phyloP scores from a whole-genome alignment of 2,329 filamentous ascomycete species.

The Fusarium pseudocircinatum region DNA sequence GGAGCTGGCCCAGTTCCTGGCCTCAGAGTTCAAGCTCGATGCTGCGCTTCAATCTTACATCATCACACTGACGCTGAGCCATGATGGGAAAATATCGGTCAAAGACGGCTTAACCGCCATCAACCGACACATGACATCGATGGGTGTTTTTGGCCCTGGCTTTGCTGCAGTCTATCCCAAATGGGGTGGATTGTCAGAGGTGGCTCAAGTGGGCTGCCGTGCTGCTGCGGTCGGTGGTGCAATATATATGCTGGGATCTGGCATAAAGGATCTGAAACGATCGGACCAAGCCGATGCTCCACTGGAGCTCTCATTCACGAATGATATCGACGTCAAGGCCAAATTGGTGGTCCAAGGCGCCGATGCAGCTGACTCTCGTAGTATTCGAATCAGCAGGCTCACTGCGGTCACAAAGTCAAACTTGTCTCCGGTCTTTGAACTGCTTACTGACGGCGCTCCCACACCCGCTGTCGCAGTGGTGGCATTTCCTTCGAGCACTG shows the following conservation, averaged over 20 bases:
- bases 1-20: constrained; percentile 68
- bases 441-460: constrained; percentile 77
- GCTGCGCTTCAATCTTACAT: constrained; percentile 70
- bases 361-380: constrained; percentile 43
- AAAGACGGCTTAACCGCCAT: constrained; percentile 76
- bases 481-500: constrained; percentile 67
- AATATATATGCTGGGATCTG: constrained; percentile 85
- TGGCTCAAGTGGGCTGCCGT: constrained; percentile 90
- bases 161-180: constrained; percentile 92
- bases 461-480: constrained; percentile 78
- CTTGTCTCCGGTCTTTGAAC: constrained; percentile 73
- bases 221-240: constrained; percentile 91
- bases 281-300: constrained; percentile 37
- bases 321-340: constrained; percentile 66
- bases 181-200: constrained; percentile 90
- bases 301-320: constrained; percentile 63
- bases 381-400: constrained; percentile 62
- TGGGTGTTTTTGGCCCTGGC: constrained; percentile 86
- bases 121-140: constrained; percentile 82
- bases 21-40: constrained; percentile 73
- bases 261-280: constrained; percentile 57
- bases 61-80: constrained; percentile 76
- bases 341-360: constrained; percentile 60
- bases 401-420: constrained; percentile 76
- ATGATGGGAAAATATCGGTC: constrained; percentile 70